These are phyloP conservation scores for Lyophyllum shimeji DNA, from an alignment of 768 basidiomycete genomes.

Conservation along the genomic window DNA sequence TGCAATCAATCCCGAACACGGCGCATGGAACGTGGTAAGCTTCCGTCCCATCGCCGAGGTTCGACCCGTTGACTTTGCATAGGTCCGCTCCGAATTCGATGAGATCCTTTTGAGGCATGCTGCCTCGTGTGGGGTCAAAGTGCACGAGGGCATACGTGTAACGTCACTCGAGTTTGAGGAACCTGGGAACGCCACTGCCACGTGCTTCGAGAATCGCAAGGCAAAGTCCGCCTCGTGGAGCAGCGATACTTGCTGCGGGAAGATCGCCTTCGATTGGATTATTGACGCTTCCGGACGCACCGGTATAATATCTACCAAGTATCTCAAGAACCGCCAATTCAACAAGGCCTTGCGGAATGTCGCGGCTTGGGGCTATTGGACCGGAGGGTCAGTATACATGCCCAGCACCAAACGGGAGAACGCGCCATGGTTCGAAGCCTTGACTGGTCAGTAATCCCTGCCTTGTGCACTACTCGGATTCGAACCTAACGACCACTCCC, in stretches of 20 bases:
- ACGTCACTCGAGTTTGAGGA: constrained; percentile 42
- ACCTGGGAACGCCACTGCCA: not conserved
- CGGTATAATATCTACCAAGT: constrained; percentile 59
- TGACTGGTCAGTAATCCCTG: constrained; percentile 41
- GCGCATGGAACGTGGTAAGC: constrained; percentile 64
- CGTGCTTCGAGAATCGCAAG: not conserved
- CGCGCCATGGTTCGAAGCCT: constrained; percentile 53
- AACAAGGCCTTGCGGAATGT: constrained; percentile 55
- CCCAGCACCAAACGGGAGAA: constrained; percentile 40
- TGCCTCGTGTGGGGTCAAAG: constrained; percentile 40
- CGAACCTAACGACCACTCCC: not conserved
- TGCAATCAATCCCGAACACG: constrained; percentile 44
- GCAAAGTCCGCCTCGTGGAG: constrained; percentile 15
- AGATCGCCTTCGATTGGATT: constrained; percentile 56
- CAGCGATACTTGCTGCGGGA: constrained; percentile 23
- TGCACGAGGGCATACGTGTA: constrained; percentile 49
- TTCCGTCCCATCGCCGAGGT: not conserved
- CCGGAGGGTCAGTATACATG: constrained; percentile 42
- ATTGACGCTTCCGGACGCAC: constrained; percentile 63
- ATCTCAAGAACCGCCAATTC: constrained; percentile 54
- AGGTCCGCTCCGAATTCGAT: constrained; percentile 62
- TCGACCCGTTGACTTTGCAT: not conserved
- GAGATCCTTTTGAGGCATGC: constrained; percentile 59
- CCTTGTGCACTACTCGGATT: not conserved
- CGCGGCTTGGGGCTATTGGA: constrained; percentile 75